Conservation (phyloP, 2,329 filamentous ascomycete genomes). For the Blastomyces parvus region DNA sequence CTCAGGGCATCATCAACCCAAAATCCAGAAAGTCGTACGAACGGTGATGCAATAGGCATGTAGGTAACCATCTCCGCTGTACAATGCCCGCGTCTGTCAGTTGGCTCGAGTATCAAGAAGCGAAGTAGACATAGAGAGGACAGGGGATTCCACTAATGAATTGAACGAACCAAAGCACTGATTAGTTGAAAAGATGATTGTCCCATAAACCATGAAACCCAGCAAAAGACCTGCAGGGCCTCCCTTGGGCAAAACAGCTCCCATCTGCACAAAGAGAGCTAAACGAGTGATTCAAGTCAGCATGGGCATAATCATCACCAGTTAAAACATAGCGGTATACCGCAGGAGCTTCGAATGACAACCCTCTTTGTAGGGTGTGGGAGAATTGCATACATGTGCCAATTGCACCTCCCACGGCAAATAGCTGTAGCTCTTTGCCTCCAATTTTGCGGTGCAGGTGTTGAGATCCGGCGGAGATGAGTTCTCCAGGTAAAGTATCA, state of each 20-base stretch:
- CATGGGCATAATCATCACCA: neutral
- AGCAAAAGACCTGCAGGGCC: constrained; percentile 30
- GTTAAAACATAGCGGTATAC: neutral
- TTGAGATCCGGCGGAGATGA: constrained; percentile 18
- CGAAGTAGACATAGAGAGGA: neutral
- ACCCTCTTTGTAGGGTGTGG: neutral
- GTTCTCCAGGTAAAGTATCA: constrained; percentile 8
- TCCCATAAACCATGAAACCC: constrained; percentile 22
- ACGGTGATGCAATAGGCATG: constrained; percentile 21
- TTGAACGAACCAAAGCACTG: constrained; percentile 19
- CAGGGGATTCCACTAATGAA: neutral
- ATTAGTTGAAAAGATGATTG: constrained; percentile 26
- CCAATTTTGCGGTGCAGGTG: constrained; percentile 25
- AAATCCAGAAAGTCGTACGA: constrained; percentile 20
- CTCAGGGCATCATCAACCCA: constrained; percentile 26
- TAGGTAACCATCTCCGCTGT: constrained; percentile 25
- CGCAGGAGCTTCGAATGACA: neutral
- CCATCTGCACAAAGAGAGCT: constrained; percentile 22
- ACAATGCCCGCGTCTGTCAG: neutral
- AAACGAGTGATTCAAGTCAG: neutral
- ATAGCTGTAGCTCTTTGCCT: constrained; percentile 27
- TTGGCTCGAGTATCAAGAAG: neutral
- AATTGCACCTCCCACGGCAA: constrained; percentile 29
- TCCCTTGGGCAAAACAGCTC: constrained; percentile 25
- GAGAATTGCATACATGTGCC: constrained; percentile 23